Percentiles rank a stretch among this genome's conserved stretches.
Evolutionary conservation across 306 rosid genomes (phyloP).

Genomic region (Abrus pulchellus): DNA sequence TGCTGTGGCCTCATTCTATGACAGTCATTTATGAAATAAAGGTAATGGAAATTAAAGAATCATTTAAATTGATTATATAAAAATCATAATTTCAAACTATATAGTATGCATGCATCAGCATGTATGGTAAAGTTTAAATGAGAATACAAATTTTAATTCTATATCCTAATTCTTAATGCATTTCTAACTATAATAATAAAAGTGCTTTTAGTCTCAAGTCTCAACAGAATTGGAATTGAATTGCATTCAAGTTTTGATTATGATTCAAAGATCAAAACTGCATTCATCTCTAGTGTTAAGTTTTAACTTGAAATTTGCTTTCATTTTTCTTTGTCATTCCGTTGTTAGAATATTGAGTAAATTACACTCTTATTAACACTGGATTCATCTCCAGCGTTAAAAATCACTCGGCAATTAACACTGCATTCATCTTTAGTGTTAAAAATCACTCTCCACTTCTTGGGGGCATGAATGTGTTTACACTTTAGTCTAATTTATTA

Average conservation of each 20-base stretch:
- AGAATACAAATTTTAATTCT: not conserved
- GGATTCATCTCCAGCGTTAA: too few relatives aligned
- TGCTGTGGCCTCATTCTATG: not conserved
- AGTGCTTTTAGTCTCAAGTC: not conserved
- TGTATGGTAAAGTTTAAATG: conserved; percentile 7
- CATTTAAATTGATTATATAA: not conserved
- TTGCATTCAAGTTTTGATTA: not conserved
- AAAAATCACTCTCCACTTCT: too few relatives aligned
- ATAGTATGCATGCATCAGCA: not conserved
- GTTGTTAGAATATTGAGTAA: not conserved
- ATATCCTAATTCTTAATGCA: not conserved
- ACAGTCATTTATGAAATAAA: not conserved
- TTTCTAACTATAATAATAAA: conserved; percentile 8
- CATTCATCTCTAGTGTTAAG: not conserved
- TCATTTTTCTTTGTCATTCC: not conserved
- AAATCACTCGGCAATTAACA: too few relatives aligned
- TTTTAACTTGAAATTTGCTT: conserved; percentile 14
- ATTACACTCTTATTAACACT: too few relatives aligned
- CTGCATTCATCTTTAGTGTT: too few relatives aligned
- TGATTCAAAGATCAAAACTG: not conserved
- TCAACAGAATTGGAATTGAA: not conserved
- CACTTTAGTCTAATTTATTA: too few relatives aligned
- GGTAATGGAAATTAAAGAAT: not conserved
- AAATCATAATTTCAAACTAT: not conserved
- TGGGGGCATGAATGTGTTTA: too few relatives aligned